phyloP scores from a whole-genome alignment of 2,329 filamentous ascomycete species.

The Diaporthe vexans region DNA sequence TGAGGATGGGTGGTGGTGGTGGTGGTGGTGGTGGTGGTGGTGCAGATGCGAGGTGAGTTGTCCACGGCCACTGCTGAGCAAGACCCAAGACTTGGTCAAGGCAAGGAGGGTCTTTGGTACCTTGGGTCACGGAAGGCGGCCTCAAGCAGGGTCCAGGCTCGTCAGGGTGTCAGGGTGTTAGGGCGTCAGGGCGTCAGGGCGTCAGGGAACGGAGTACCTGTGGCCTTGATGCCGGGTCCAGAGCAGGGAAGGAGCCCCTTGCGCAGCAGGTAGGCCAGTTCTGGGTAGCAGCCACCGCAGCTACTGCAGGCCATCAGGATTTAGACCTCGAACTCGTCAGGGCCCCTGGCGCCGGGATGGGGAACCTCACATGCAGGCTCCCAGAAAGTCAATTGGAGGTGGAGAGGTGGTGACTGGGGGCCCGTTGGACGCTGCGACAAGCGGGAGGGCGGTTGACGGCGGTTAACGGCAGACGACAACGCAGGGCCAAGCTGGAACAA shows the following conservation, averaged over 20 bases:
- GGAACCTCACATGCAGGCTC: constrained; percentile 20
- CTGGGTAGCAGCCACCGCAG: constrained; percentile 21
- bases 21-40: constrained; percentile 39
- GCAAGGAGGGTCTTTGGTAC: background rate
- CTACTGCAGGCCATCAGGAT: constrained; percentile 31
- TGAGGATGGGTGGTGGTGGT: background rate
- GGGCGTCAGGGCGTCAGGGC: background rate
- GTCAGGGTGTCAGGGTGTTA: background rate
- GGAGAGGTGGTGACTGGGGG: background rate
- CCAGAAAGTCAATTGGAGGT: constrained; percentile 26
- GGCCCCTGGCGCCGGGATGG: constrained; percentile 12
- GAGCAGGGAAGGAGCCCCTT: constrained; percentile 11
- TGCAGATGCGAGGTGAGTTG: constrained; percentile 57
- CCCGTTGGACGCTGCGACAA: background rate
- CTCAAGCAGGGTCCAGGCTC: constrained; percentile 11
- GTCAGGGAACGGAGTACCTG: background rate
- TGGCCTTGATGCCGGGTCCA: constrained; percentile 1
- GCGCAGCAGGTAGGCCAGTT: background rate
- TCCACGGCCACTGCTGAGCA: constrained; percentile 49
- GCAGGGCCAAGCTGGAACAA: background rate
- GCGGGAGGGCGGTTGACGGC: background rate
- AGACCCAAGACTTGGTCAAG: background rate
- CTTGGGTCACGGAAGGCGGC: constrained; percentile 10
- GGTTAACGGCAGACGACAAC: background rate
- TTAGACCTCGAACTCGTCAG: constrained; percentile 4